These are phyloP conservation scores for Elsinoe arachidis DNA, from an alignment of 2,329 filamentous ascomycete genomes.

Conservation along the genomic window DNA sequence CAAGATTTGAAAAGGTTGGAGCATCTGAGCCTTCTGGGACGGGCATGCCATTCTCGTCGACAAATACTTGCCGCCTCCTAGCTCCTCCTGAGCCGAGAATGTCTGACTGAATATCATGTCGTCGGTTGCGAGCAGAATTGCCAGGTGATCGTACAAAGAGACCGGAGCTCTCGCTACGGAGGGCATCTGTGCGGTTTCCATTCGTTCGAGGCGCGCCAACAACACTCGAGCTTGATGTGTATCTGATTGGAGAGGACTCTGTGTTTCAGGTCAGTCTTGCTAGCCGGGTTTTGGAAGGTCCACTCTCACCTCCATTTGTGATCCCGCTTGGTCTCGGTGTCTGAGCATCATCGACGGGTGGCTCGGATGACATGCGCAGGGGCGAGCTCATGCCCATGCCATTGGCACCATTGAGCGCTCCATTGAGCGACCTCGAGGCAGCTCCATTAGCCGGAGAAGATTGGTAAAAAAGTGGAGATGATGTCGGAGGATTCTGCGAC, in stretches of 20 bases:
- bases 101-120: conserved; percentile 83
- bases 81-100: conserved; percentile 46
- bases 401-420: conserved; percentile 33
- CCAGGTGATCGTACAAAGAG: conserved; percentile 68
- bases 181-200: conserved; percentile 56
- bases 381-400: conserved; percentile 43
- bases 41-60: conserved; percentile 56
- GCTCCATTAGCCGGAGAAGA: conserved; percentile 42
- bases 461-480: conserved; percentile 73
- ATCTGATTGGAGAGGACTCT: conserved; percentile 91
- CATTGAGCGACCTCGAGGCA: conserved; percentile 22
- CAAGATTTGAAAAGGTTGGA: conserved; percentile 56
- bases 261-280: conserved; percentile 16
- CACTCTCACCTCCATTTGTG: conserved; percentile 53
- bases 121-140: conserved; percentile 54
- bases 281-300: background rate
- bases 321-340: conserved; percentile 61
- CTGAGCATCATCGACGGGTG: conserved; percentile 51
- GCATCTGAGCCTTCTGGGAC: conserved; percentile 49
- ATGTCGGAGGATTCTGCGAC: conserved; percentile 38
- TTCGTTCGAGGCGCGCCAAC: conserved; percentile 25
- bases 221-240: conserved; percentile 76
- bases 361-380: conserved; percentile 30
- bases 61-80: conserved; percentile 51
- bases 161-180: conserved; percentile 74